These are phyloP conservation scores for Datisca glomerata DNA, from an alignment of 306 rosid genomes.

Conservation along the genomic window DNA sequence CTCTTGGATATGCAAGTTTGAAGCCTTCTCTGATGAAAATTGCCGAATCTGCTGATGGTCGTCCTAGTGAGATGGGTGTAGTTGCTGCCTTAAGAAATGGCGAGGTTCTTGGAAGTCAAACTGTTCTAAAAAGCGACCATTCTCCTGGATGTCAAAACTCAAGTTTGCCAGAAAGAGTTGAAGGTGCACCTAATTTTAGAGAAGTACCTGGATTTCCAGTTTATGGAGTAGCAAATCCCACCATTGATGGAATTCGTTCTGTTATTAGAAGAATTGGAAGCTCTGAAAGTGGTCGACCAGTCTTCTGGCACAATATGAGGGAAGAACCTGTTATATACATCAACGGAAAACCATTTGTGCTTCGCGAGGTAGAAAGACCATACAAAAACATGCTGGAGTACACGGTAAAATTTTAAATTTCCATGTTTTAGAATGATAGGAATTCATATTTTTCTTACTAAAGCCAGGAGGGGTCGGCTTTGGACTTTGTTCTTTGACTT, in stretches of 20 bases:
- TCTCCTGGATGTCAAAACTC: constrained; percentile 77
- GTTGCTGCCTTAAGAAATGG: constrained; percentile 87
- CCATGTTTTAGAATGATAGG: too few relatives aligned
- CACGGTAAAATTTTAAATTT: constrained; percentile 80
- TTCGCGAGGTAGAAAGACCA: constrained; percentile 91
- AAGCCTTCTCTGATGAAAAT: constrained; percentile 59
- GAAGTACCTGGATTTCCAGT: constrained; percentile 91
- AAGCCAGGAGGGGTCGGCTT: too few relatives aligned
- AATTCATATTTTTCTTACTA: too few relatives aligned
- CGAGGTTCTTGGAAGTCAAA: constrained; percentile 89
- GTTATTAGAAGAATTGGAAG: constrained; percentile 62
- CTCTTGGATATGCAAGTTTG: constrained; percentile 70
- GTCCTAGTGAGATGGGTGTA: constrained; percentile 74
- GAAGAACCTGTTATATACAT: constrained; percentile 94
- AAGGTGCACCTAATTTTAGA: constrained; percentile 89
- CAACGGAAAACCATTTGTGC: constrained; percentile 89
- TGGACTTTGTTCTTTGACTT: too few relatives aligned
- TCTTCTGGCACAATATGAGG: constrained; percentile 95
- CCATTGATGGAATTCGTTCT: constrained; percentile 76
- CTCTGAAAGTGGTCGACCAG: constrained; percentile 45
- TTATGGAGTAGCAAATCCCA: constrained; percentile 95
- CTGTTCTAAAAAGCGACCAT: constrained; percentile 84
- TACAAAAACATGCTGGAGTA: constrained; percentile 84
- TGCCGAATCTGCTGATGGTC: constrained; percentile 61
- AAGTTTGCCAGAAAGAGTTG: constrained; percentile 63